Conservation (phyloP, 2,329 filamentous ascomycete genomes). For the Akanthomyces dipterigenus region DNA sequence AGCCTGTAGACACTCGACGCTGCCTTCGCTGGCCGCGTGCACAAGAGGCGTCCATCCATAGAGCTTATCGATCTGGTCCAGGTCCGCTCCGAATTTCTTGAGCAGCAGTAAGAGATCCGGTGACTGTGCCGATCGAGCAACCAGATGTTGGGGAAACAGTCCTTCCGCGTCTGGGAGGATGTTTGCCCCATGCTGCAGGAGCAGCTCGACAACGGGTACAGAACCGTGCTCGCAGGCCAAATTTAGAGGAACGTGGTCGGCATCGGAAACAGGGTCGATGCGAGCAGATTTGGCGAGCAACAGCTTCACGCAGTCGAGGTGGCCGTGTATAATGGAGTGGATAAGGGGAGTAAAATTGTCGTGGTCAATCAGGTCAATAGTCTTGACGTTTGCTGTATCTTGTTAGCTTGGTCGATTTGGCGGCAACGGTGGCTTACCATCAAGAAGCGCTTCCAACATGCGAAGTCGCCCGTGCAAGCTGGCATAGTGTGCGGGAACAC, state of each 20-base stretch:
- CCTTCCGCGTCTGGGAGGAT: slow-evolving; percentile 95
- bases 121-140: slow-evolving; percentile 79
- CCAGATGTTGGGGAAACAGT: slow-evolving; percentile 92
- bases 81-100: slow-evolving; percentile 77
- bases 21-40: slow-evolving; percentile 92
- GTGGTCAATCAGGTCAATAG: slow-evolving; percentile 83
- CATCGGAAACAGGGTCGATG: slow-evolving; percentile 76
- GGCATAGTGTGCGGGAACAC: slow-evolving; percentile 90
- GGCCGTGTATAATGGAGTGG: slow-evolving; percentile 85
- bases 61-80: slow-evolving; percentile 89
- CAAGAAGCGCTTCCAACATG: slow-evolving; percentile 69
- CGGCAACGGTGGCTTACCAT: slow-evolving; percentile 36
- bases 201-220: slow-evolving; percentile 72
- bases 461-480: slow-evolving; percentile 88
- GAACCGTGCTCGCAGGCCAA: slow-evolving; percentile 92
- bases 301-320: slow-evolving; percentile 71
- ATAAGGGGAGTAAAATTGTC: slow-evolving; percentile 97
- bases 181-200: slow-evolving; percentile 71
- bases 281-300: slow-evolving; percentile 74
- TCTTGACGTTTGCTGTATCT: slow-evolving; percentile 55
- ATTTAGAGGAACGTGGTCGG: slow-evolving; percentile 90
- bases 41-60: slow-evolving; percentile 97
- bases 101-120: slow-evolving; percentile 74
- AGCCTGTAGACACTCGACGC: slow-evolving; percentile 77
- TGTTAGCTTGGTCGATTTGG: slow-evolving; percentile 9